phyloP scores from a whole-genome alignment of 1,139 yeast species.

The Pichia sp. region DNA sequence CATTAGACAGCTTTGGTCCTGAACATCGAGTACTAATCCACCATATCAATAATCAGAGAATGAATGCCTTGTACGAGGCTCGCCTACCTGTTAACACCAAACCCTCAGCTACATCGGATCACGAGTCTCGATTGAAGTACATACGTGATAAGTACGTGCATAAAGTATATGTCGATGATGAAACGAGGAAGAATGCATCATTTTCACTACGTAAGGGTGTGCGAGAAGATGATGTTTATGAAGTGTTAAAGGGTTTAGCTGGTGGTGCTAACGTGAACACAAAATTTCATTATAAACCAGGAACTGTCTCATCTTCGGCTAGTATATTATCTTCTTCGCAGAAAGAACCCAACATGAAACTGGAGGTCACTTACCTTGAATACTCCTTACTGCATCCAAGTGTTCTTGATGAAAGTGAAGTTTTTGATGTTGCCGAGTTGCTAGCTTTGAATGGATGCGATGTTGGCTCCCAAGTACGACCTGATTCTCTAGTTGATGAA shows the following conservation, averaged over 20 bases:
- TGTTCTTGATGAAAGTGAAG: conserved; percentile 15
- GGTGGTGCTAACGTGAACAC: conserved; percentile 44
- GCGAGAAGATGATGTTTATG: conserved; percentile 40
- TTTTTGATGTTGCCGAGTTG: conserved; percentile 71
- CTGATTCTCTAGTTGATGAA: conserved; percentile 12
- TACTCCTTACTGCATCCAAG: conserved; percentile 48
- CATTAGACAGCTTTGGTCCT: conserved; percentile 40
- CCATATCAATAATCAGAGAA: conserved; percentile 34
- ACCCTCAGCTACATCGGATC: conserved; percentile 20
- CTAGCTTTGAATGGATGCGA: conserved; percentile 59
- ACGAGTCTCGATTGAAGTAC: conserved; percentile 35
- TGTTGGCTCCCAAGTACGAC: conserved; percentile 24
- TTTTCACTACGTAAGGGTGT: conserved; percentile 37
- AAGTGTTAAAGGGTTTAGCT: conserved; percentile 40
- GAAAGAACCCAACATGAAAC: conserved; percentile 18
- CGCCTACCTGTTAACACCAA: conserved; percentile 17
- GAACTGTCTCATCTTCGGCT: not conserved
- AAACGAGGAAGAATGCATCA: conserved; percentile 18
- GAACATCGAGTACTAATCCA: conserved; percentile 35
- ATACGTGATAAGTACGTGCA: conserved; percentile 45
- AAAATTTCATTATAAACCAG: conserved; percentile 2
- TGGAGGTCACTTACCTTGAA: conserved; percentile 45
- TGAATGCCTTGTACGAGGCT: conserved; percentile 36
- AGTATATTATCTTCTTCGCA: not conserved
- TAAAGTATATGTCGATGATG: conserved; percentile 31